These are phyloP conservation scores for Fusarium hainanense DNA, from an alignment of 2,329 filamentous ascomycete genomes.

Conservation along the genomic window DNA sequence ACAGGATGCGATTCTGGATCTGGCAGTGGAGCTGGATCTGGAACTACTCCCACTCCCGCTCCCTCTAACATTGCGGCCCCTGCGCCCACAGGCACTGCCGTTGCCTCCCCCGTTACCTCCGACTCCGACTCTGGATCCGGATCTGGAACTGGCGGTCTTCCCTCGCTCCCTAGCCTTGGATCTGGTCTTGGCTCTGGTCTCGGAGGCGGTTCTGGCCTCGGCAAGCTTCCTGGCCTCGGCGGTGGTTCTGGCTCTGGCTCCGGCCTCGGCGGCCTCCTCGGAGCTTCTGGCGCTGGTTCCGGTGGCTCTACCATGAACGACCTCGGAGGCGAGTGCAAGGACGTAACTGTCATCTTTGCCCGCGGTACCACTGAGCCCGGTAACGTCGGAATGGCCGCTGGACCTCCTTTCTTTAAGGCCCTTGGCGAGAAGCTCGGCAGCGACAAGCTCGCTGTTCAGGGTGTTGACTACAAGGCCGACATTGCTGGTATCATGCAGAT, in stretches of 20 bases:
- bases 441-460: slow-evolving; percentile 62
- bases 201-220: background rate
- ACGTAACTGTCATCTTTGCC: slow-evolving; percentile 66
- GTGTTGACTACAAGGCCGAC: slow-evolving; percentile 63
- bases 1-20: background rate
- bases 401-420: slow-evolving; percentile 62
- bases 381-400: slow-evolving; percentile 62
- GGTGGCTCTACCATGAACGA: slow-evolving; percentile 40
- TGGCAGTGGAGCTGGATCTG: background rate
- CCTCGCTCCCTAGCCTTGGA: background rate
- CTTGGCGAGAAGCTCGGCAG: slow-evolving; percentile 55
- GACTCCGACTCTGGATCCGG: background rate
- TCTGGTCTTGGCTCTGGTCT: background rate
- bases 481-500: slow-evolving; percentile 58
- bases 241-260: background rate
- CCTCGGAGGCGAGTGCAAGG: slow-evolving; percentile 42
- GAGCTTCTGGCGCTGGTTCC: slow-evolving; percentile 6
- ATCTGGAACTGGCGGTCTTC: background rate
- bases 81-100: background rate
- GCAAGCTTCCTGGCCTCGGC: background rate
- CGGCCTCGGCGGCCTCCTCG: slow-evolving; percentile 4
- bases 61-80: background rate
- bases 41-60: background rate
- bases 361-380: slow-evolving; percentile 64
- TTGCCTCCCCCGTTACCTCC: background rate